Evolutionary conservation across 2,329 filamentous ascomycete species (phyloP).

Genomic region (Fusarium sp.): DNA sequence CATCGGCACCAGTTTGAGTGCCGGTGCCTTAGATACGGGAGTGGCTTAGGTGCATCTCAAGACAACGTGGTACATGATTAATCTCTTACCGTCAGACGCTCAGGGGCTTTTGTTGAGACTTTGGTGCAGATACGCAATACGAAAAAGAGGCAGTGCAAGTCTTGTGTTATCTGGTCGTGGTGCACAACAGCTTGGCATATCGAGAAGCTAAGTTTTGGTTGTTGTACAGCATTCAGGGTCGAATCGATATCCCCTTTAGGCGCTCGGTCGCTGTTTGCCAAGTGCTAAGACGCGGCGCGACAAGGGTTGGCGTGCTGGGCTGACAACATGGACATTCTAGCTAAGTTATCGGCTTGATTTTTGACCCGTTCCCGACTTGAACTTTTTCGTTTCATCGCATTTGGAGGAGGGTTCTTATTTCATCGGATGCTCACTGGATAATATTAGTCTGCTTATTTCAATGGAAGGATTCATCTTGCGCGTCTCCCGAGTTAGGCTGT

Average conservation of each 20-base stretch:
- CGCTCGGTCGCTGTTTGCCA: conserved; percentile 2
- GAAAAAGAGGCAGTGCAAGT: conserved; percentile 11
- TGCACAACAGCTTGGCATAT: not conserved
- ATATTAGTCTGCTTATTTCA: not conserved
- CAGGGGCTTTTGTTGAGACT: not conserved
- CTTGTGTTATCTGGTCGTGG: not conserved
- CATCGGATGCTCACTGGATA: conserved; percentile 7
- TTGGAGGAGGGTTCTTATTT: not conserved
- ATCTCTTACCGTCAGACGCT: not conserved
- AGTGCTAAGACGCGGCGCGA: conserved; percentile 13
- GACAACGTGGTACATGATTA: not conserved
- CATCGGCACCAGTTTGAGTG: conserved; percentile 4
- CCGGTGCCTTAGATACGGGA: conserved; percentile 1
- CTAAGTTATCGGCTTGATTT: conserved; percentile 30
- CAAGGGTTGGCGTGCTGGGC: conserved; percentile 21
- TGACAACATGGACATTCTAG: conserved; percentile 12
- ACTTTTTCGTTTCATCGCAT: not conserved
- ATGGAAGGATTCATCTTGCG: not conserved
- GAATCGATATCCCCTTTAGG: not conserved
- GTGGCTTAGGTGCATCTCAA: not conserved
- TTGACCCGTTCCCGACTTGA: conserved; percentile 21
- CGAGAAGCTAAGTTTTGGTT: not conserved
- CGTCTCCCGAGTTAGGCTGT: not conserved
- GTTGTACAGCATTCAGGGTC: too few relatives aligned
- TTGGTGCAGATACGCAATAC: not conserved